Evolutionary conservation across 768 basidiomycete genomes (phyloP).

Genomic region (Grammothele lineata): DNA sequence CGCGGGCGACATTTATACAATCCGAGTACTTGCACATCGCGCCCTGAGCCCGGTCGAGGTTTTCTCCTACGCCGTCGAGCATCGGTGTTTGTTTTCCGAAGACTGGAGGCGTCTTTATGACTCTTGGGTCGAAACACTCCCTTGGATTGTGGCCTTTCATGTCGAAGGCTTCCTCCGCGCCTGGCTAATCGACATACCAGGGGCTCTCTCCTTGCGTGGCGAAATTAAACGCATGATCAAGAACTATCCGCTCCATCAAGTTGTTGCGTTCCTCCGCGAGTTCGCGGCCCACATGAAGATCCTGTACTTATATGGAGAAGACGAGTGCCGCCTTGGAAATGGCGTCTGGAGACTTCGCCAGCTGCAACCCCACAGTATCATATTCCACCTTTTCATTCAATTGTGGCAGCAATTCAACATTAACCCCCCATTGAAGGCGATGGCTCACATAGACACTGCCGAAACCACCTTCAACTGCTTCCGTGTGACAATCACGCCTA

Average conservation of each 20-base stretch:
- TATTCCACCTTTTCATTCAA: conserved; percentile 10
- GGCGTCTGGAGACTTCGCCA: too few species aligned
- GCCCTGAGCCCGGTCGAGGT: too few species aligned
- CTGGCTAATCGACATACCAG: conserved; percentile 41
- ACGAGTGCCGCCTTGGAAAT: background rate
- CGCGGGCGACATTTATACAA: too few species aligned
- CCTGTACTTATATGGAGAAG: conserved; percentile 17
- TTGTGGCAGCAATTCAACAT: too few species aligned
- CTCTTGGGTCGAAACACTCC: conserved; percentile 31
- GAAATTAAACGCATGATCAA: conserved; percentile 29
- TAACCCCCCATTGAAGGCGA: too few species aligned
- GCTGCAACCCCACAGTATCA: background rate
- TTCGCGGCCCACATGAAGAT: conserved; percentile 28
- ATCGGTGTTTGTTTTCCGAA: conserved; percentile 43
- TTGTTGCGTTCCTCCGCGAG: conserved; percentile 36
- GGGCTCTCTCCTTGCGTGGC: conserved; percentile 41
- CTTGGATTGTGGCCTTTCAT: conserved; percentile 56
- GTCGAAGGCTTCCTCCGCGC: conserved; percentile 39
- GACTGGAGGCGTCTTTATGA: conserved; percentile 23
- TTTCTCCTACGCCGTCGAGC: conserved; percentile 36
- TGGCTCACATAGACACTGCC: too few species aligned
- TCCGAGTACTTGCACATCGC: too few species aligned
- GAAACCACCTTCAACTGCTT: conserved; percentile 37
- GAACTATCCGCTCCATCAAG: conserved; percentile 31
- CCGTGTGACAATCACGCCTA: conserved; percentile 52